Evolutionary conservation across 176 grass and related monocot genomes (phyloP).

Genomic region (Raddia distichophylla): DNA sequence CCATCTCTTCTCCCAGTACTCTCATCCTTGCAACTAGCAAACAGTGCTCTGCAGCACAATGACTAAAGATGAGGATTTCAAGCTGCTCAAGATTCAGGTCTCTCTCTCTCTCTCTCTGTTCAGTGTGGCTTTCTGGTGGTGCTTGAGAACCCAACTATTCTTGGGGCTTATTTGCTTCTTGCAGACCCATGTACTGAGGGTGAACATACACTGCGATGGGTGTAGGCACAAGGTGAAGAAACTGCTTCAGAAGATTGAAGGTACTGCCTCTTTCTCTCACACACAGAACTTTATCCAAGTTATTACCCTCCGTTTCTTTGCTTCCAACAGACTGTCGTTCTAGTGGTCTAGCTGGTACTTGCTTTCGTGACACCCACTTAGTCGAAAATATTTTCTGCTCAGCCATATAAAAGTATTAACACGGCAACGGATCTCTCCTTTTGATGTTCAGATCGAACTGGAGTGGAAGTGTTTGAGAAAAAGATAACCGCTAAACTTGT

Average conservation of each 20-base stretch:
- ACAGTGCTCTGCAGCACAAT: constrained; percentile 52
- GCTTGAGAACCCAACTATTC: constrained; percentile 43
- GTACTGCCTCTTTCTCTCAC: constrained; percentile 34
- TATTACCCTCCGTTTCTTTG: background rate
- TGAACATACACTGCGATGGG: constrained; percentile 99
- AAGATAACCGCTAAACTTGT: background rate
- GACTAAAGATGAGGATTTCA: constrained; percentile 95
- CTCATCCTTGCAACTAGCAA: constrained; percentile 20
- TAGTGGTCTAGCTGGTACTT: constrained; percentile 24
- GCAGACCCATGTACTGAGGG: constrained; percentile 89
- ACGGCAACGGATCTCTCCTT: constrained; percentile 32
- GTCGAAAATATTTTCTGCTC: constrained; percentile 36
- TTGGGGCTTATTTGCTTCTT: constrained; percentile 33
- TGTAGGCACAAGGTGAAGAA: constrained; percentile 98
- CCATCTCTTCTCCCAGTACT: background rate
- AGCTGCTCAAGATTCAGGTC: constrained; percentile 99
- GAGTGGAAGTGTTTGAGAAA: background rate
- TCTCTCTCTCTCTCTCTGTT: constrained; percentile 10
- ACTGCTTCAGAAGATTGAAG: constrained; percentile 94
- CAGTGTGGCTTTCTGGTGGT: background rate
- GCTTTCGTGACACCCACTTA: constrained; percentile 15
- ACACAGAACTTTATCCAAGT: background rate
- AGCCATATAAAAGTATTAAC: constrained; percentile 19
- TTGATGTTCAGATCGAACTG: constrained; percentile 4
- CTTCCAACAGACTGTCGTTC: constrained; percentile 12